These are phyloP conservation scores for Chondrostereum purpureum DNA, from an alignment of 1,284 basidiomycete species.

Conservation along the genomic window DNA sequence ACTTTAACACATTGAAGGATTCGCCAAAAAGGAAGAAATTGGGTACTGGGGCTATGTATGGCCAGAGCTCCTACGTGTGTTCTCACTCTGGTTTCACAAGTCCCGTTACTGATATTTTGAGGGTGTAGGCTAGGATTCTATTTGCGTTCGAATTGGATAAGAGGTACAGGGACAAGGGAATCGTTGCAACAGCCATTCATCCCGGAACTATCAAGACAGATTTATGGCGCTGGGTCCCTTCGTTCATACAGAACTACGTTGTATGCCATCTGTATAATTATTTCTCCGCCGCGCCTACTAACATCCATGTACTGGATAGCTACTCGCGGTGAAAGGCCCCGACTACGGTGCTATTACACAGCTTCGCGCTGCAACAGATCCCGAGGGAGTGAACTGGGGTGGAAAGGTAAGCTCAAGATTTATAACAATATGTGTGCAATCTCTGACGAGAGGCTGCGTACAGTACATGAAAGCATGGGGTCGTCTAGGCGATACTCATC, in stretches of 20 bases:
- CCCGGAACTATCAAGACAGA: slow-evolving; percentile 23
- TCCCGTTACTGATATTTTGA: too few species aligned
- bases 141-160: slow-evolving; percentile 27
- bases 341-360: background rate
- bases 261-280: background rate
- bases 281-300: too few species aligned
- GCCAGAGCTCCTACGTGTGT: slow-evolving; percentile 40
- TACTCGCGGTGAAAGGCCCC: background rate
- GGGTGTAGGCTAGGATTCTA: slow-evolving; percentile 26
- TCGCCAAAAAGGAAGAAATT: slow-evolving; percentile 26
- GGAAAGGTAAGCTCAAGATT: background rate
- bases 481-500: background rate
- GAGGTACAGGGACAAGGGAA: slow-evolving; percentile 25
- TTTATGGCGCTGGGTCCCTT: slow-evolving; percentile 16
- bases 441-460: too few species aligned
- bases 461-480: background rate
- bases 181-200: slow-evolving; percentile 25
- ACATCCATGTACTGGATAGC: too few species aligned
- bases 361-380: background rate
- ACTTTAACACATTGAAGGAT: slow-evolving; percentile 32
- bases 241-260: too few species aligned
- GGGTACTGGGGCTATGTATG: slow-evolving; percentile 26
- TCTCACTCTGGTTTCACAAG: background rate
- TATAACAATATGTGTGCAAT: too few species aligned
- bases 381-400: background rate